These are phyloP conservation scores for Sindora glabra DNA, from an alignment of 306 rosid species.

Conservation along the genomic window DNA sequence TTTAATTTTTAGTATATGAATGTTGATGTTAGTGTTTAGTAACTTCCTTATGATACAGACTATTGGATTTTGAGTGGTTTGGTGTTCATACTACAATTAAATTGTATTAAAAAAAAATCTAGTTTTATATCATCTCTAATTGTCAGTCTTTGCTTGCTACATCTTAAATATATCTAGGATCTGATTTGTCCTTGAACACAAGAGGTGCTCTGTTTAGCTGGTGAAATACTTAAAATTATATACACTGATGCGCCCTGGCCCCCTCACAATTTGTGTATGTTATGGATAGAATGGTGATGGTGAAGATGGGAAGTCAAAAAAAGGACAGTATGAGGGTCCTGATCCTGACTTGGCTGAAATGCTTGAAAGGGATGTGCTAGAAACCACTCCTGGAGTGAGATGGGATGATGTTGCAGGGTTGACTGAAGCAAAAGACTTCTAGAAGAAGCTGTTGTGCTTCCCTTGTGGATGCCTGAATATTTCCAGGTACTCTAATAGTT, in stretches of 20 bases:
- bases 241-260: neutral
- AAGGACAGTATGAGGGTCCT: conserved; percentile 86
- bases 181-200: too few species aligned
- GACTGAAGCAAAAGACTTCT: conserved; percentile 92
- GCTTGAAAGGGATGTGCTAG: conserved; percentile 96
- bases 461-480: conserved; percentile 98
- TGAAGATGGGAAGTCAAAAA: conserved; percentile 82
- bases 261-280: neutral
- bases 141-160: neutral
- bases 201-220: neutral
- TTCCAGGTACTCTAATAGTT: conserved; percentile 56
- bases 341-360: conserved; percentile 97
- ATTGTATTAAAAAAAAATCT: too few species aligned
- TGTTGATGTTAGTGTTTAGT: too few species aligned
- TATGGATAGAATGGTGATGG: conserved; percentile 56
- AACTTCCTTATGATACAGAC: neutral
- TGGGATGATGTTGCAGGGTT: conserved; percentile 99
- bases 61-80: neutral
- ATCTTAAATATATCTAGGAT: neutral
- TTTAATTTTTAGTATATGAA: neutral
- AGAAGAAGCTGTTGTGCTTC: conserved; percentile 99
- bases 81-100: neutral
- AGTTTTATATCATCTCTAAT: neutral
- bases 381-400: conserved; percentile 93
- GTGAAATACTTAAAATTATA: neutral